Base-by-base conservation (phyloP, 2,329 filamentous ascomycete genomes). In the Paraconiothyrium brasiliense region DNA sequence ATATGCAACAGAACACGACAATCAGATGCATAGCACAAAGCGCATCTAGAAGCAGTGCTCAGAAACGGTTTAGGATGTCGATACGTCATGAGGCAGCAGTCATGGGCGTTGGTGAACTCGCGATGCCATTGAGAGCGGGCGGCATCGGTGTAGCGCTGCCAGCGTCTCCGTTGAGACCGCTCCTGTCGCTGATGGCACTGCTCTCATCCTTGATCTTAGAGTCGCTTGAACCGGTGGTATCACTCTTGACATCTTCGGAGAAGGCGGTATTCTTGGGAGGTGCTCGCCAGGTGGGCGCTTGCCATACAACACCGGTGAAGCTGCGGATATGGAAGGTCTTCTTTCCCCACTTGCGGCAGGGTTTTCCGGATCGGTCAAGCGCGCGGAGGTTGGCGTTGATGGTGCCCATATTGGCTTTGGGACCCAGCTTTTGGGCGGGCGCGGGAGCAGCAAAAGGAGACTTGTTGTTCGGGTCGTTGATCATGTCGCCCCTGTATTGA, bases 341-440 rank as follows among this genome's bases (percentile, higher is more conserved):
- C 78, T 90, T 92, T 76, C 89, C 85, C 95, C 95, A 99, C 78
- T 90, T 94, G 67, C 94, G 92, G 79, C 94, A 97, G 10, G 95
- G 94, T 74, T 94, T 92, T 68, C 94, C 94, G 8, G 91, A 91
- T 63, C 94, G 90, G 79, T 99, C 95, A 67, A 99, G 91, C 13
- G 95, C 94, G 58, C 95, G 92, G 54, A 99, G 89, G 56, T 93
- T 92, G 58, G 95, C 95, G 76, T 99, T 99, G 85, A 99, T 99
- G 62, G 94, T 94, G 66, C 95, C 95, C 73, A 94, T 92, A 78
- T 97, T 98, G 55, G 94, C 94, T 80, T 97, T 98, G 69, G 95
- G 95, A 3, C 94, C 94, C 30, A 98, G 90, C 79, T 97, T 97
- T 80, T 94, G 92, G 54, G 85, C 83, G 48, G 83, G 80, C 24